Conservation (phyloP, 2,329 filamentous ascomycete species). For the Neonectria sp. region DNA sequence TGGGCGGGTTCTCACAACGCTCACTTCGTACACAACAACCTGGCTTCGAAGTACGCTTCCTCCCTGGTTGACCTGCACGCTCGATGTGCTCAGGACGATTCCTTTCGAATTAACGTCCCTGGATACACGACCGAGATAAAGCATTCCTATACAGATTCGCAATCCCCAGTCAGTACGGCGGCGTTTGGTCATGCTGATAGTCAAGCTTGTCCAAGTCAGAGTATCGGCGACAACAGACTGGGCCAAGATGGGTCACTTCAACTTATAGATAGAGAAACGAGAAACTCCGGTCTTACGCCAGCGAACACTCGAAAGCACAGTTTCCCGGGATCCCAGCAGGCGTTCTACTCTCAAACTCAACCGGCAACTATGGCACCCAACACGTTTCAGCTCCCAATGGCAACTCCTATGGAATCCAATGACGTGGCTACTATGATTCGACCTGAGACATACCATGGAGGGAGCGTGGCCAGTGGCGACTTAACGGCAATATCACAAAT, state of each 20-base stretch:
- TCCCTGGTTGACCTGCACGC: constrained; percentile 16
- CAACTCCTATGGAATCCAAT: neutral
- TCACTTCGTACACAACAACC: constrained; percentile 12
- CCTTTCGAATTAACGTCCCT: constrained; percentile 27
- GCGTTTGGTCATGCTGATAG: neutral
- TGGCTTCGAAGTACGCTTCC: constrained; percentile 11
- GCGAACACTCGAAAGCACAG: neutral
- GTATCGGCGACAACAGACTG: neutral
- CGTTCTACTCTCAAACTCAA: constrained; percentile 4
- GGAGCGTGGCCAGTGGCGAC: constrained; percentile 2
- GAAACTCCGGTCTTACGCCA: neutral
- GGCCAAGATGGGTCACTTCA: neutral
- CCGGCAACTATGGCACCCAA: neutral
- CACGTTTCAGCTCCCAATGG: neutral
- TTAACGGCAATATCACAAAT: constrained; percentile 20
- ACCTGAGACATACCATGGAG: constrained; percentile 9
- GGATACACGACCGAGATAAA: constrained; percentile 37
- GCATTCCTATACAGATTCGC: constrained; percentile 16
- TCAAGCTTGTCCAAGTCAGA: neutral
- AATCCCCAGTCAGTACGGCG: neutral
- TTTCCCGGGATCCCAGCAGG: neutral
- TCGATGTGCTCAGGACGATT: constrained; percentile 24
- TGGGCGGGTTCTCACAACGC: constrained; percentile 33
- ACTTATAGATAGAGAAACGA: neutral
- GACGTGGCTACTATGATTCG: constrained; percentile 7